These are phyloP conservation scores for Cryptomeria japonica DNA, from an alignment of 75 land plant genomes.

Conservation along the genomic window DNA sequence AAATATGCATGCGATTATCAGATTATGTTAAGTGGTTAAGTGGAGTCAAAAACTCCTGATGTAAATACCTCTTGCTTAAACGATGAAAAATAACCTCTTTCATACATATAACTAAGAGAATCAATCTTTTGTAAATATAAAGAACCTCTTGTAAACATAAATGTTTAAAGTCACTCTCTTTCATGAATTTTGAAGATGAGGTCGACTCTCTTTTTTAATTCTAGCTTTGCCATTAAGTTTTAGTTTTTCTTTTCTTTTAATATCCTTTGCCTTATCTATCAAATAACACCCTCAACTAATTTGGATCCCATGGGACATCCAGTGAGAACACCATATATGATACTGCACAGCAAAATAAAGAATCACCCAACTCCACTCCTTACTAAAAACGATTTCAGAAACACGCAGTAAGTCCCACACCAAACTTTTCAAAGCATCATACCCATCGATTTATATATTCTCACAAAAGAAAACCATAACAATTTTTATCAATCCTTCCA, in stretches of 20 bases:
- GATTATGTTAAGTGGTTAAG: background rate
- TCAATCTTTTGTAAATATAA: background rate
- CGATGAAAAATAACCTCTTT: background rate
- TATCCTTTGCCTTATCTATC: background rate
- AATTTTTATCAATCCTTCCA: too few relatives aligned
- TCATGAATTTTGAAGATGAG: background rate
- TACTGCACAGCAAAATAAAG: too few relatives aligned
- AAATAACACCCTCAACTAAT: background rate
- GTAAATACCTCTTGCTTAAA: background rate
- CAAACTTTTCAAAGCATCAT: too few relatives aligned
- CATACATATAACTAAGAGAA: background rate
- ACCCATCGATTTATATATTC: too few relatives aligned
- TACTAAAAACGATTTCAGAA: too few relatives aligned
- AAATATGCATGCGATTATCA: background rate
- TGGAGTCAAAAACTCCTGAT: background rate
- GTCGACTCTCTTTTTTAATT: background rate
- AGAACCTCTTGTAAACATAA: background rate
- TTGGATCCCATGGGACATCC: too few relatives aligned
- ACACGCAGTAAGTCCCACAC: too few relatives aligned
- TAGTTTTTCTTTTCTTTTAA: background rate
- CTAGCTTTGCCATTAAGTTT: background rate
- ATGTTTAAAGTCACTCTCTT: background rate
- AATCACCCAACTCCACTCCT: too few relatives aligned
- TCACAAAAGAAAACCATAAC: too few relatives aligned
- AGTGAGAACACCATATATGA: too few relatives aligned